Evolutionary conservation across 257 asterid species (phyloP), one percentile per base, ranked within the genome.

Genomic region (Dorcoceras hygrometricum): DNA sequence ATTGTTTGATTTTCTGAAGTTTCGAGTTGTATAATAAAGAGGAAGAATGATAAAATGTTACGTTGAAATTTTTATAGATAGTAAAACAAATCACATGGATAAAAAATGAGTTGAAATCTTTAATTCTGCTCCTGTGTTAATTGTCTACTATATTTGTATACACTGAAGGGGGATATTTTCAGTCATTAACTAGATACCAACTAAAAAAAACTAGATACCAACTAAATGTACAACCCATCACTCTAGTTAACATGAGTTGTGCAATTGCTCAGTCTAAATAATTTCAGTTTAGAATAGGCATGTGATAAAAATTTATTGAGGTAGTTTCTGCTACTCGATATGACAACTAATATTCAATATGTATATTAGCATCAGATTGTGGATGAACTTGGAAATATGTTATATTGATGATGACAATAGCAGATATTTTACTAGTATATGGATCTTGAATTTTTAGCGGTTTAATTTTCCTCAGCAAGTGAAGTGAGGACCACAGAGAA

Each of bases 401-500:
- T 55, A 68, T 67, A 56, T 65, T 60, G 57, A 67, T 65, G 14
- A 43, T 54, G 66, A 57, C 31, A 31, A 57, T 54, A 62, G 75
- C 64, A 62, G 29, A 59, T 66, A 56, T 65, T 62, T 28, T 62
- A 54, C 43, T 69, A 69, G 29, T 48, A 48, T 57, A 39, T 67
- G 20, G 64, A 69, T 60, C 65, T 72, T 20, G 64, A 59, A 59
- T 76, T 55, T 71, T 39, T 57, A 48, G 4, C 19, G 20, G 29
- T 32, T 26, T 7, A 59, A 9, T 56, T 48, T 53, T 29, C 46
- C 66, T 71, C 75, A 82, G 79, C 80, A 61, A 59, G 59, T 67
- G 62, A 77, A 57, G 36, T 76, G 77, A 51, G 93, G 83, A 12
- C 87, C 89, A 66, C 98, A 84, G 3, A 46, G 77, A 68, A 92